Percentiles rank a stretch among this genome's conserved stretches.
phyloP scores from a whole-genome alignment of 768 basidiomycete genomes.

The Daedaleopsis nitida region DNA sequence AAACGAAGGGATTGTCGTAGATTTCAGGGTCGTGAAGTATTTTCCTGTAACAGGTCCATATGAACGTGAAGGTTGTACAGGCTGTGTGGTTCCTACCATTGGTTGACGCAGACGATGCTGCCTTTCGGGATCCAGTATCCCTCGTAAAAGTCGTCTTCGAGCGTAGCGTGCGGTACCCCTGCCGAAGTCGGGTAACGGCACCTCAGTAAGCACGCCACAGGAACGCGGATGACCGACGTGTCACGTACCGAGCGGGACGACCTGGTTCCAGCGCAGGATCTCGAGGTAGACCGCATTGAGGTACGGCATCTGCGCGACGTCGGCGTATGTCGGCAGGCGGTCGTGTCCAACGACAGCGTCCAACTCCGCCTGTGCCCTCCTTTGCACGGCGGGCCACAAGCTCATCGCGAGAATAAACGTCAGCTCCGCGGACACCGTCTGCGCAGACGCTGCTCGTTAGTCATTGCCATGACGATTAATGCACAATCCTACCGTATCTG shows the following conservation, averaged over 20 bases:
- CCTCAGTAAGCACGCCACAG: too few relatives aligned
- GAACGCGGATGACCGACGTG: background rate
- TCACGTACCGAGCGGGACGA: conserved; percentile 32
- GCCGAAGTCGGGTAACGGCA: background rate
- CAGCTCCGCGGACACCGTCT: conserved; percentile 7
- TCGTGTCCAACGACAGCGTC: conserved; percentile 28
- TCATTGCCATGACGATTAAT: background rate
- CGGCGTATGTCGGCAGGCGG: conserved; percentile 46
- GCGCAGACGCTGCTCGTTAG: background rate
- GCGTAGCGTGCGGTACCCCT: conserved; percentile 34
- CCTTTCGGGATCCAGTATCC: conserved; percentile 35
- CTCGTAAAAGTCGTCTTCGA: conserved; percentile 31
- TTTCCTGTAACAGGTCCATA: conserved; percentile 16
- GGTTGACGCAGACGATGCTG: conserved; percentile 12
- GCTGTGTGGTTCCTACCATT: conserved; percentile 1
- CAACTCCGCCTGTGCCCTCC: conserved; percentile 31
- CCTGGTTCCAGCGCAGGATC: conserved; percentile 36
- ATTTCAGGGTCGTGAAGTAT: conserved; percentile 26
- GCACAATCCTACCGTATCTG: conserved; percentile 15
- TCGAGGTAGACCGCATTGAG: conserved; percentile 31
- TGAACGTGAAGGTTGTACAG: background rate
- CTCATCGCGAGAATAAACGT: conserved; percentile 10
- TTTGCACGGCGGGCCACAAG: conserved; percentile 3
- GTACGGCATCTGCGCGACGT: conserved; percentile 18
- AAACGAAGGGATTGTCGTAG: conserved; percentile 5